Percentiles rank a stretch among this genome's conserved stretches.
phyloP scores from a whole-genome alignment of 2,329 filamentous ascomycete species.

The Aspergillus sojae region DNA sequence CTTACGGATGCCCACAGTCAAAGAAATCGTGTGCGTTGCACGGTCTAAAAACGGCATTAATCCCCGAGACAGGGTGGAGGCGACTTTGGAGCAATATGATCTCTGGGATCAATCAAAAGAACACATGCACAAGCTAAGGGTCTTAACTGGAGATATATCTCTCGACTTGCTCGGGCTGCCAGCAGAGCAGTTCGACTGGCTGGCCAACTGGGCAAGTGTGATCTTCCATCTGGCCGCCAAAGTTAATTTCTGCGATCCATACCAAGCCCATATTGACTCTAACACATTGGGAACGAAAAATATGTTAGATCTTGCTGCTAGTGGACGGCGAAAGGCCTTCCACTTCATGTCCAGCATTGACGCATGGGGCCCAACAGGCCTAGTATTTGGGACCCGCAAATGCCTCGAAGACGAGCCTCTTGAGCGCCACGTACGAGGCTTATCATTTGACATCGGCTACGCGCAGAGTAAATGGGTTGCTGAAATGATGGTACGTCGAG shows the following conservation, averaged over 20 bases:
- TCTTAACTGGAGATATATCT: slow-evolving; percentile 63
- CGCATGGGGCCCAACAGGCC: slow-evolving; percentile 15
- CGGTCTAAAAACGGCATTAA: slow-evolving; percentile 59
- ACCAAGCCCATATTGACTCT: slow-evolving; percentile 64
- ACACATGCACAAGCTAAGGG: slow-evolving; percentile 14
- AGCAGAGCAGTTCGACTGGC: slow-evolving; percentile 59
- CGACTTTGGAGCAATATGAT: slow-evolving; percentile 57
- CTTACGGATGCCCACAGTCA: slow-evolving; percentile 55
- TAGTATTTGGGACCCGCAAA: slow-evolving; percentile 6
- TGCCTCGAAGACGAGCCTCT: slow-evolving; percentile 18
- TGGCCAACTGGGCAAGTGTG: slow-evolving; percentile 66
- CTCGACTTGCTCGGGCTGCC: slow-evolving; percentile 69
- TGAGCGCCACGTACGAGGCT: slow-evolving; percentile 7
- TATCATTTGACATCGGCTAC: slow-evolving; percentile 70
- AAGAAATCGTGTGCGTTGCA: slow-evolving; percentile 69
- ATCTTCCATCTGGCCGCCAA: slow-evolving; percentile 75
- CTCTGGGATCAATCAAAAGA: slow-evolving; percentile 2
- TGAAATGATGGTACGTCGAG: slow-evolving; percentile 68
- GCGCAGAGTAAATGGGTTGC: slow-evolving; percentile 81
- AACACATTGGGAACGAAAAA: slow-evolving; percentile 77
- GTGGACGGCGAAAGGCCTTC: slow-evolving; percentile 20
- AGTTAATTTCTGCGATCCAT: slow-evolving; percentile 73
- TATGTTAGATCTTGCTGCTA: slow-evolving; percentile 67
- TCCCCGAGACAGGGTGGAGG: slow-evolving; percentile 26
- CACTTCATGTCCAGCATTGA: slow-evolving; percentile 22